Percentiles rank a stretch among this genome's conserved stretches.
Evolutionary conservation across 2,329 filamentous ascomycete genomes (phyloP).

Genomic region (Fusarium heterosporum): DNA sequence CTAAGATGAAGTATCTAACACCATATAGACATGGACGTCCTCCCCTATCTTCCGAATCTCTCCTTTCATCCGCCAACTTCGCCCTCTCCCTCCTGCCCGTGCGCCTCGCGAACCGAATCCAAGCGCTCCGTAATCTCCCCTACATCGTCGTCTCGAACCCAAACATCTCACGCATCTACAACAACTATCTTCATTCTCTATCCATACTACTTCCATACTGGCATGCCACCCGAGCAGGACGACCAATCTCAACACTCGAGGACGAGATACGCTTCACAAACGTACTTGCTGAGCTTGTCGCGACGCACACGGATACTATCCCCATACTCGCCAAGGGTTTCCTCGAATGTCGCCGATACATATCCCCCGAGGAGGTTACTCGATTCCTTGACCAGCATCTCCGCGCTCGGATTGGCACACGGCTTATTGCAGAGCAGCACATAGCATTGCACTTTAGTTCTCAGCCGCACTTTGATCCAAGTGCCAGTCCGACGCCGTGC

Average conservation of each 20-base stretch:
- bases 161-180: slow-evolving; percentile 92
- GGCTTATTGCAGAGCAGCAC: slow-evolving; percentile 95
- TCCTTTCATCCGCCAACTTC: slow-evolving; percentile 94
- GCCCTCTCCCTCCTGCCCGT: slow-evolving; percentile 92
- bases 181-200: slow-evolving; percentile 94
- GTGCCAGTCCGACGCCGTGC: slow-evolving; percentile 62
- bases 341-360: slow-evolving; percentile 92
- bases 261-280: slow-evolving; percentile 94
- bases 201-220: slow-evolving; percentile 88
- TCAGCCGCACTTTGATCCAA: slow-evolving; percentile 75
- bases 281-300: slow-evolving; percentile 93
- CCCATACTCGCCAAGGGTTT: slow-evolving; percentile 92
- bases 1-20: neutral
- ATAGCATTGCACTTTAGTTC: slow-evolving; percentile 83
- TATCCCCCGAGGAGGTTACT: slow-evolving; percentile 84
- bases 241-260: slow-evolving; percentile 70
- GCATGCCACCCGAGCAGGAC: slow-evolving; percentile 59
- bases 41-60: slow-evolving; percentile 80
- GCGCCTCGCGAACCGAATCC: slow-evolving; percentile 91
- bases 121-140: slow-evolving; percentile 90
- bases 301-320: slow-evolving; percentile 95
- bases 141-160: slow-evolving; percentile 99
- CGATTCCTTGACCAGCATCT: slow-evolving; percentile 93
- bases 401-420: slow-evolving; percentile 91
- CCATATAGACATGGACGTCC: slow-evolving; percentile 76